These are phyloP conservation scores for Crithidia brevicula DNA, from an alignment of 208 protist genomes.

Conservation along the genomic window DNA sequence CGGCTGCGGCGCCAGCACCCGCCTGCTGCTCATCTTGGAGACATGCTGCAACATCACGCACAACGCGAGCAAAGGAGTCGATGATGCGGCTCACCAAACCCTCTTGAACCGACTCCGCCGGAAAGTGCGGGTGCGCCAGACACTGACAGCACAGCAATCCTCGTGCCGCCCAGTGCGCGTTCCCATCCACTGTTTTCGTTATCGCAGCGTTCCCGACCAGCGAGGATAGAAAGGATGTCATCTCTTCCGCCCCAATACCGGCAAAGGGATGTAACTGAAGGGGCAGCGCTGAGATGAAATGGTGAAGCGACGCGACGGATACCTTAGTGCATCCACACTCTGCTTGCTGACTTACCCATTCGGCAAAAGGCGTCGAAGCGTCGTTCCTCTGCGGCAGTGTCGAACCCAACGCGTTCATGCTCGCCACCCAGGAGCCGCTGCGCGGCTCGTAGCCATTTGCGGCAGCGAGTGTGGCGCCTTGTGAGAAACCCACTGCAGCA, in stretches of 20 bases:
- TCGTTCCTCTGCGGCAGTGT: neutral
- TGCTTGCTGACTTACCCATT: constrained; percentile 2
- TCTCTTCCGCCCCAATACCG: constrained; percentile 15
- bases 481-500: neutral
- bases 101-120: constrained; percentile 41
- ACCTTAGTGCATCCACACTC: neutral
- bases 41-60: constrained; percentile 37
- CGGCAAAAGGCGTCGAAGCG: constrained; percentile 3
- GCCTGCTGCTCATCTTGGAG: constrained; percentile 16
- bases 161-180: constrained; percentile 21
- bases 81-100: constrained; percentile 50
- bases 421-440: neutral
- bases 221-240: constrained; percentile 36
- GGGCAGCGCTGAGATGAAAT: constrained; percentile 37
- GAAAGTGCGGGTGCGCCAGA: constrained; percentile 61
- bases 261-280: constrained; percentile 50
- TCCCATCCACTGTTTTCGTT: neutral
- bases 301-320: constrained; percentile 14
- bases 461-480: too few relatives aligned
- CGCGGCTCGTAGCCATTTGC: constrained; percentile 13
- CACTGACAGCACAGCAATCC: constrained; percentile 57
- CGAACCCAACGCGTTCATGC: neutral
- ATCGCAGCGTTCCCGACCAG: constrained; percentile 9
- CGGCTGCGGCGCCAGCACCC: constrained; percentile 3
- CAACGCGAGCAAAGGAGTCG: constrained; percentile 44